Evolutionary conservation across 495 filamentous ascomycete species (phyloP), one percentile per base, ranked within the genome.

Genomic region (Xylaria castorea): DNA sequence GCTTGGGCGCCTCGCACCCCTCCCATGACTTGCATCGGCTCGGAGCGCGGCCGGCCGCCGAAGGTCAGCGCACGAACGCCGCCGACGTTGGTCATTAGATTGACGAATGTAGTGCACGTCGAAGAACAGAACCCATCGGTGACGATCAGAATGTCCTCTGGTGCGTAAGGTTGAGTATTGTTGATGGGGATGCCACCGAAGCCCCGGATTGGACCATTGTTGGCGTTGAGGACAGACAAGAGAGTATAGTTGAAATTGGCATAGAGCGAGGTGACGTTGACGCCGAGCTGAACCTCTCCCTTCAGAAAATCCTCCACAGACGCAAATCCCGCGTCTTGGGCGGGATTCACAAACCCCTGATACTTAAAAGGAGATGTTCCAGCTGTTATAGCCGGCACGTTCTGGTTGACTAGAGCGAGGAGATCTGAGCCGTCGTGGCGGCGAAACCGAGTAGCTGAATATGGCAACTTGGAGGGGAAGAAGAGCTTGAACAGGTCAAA

Each of bases 81-180:
- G n/a, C 73, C 82, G 76, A 88, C 84, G 71, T 84, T 81, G 84
- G 90, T 86, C 67, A 91, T 82, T 8, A 90, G 78, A 40, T 88
- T 85, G n/a, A 80, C 78, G 76, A 91, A 88, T 73, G 90, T 81
- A 2, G 87, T 85, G 78, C 90, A 92, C 2, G 89, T 90, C 0
- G 87, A 90, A 22, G 83, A 86, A 77, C 91, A 92, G 71, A 83
- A 83, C 48, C 91, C 90, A 75, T 92, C 89, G 2, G 85, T 86
- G 65, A 86, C 77, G 71, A 88, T 57, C 51, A 84, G 75, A 53
- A 86, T 78, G 58, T 85, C 71, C 40, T 84, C 81, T 3, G 76
- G 70, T 12, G 74, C 72, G 65, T 74, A 68, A 7, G 18, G 74
- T 50, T 25, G 76, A 38, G 18, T 75, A 64, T 53, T 40, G 32